Conservation (phyloP, 2,329 filamentous ascomycete species). For the Rugonectria rugulosa region DNA sequence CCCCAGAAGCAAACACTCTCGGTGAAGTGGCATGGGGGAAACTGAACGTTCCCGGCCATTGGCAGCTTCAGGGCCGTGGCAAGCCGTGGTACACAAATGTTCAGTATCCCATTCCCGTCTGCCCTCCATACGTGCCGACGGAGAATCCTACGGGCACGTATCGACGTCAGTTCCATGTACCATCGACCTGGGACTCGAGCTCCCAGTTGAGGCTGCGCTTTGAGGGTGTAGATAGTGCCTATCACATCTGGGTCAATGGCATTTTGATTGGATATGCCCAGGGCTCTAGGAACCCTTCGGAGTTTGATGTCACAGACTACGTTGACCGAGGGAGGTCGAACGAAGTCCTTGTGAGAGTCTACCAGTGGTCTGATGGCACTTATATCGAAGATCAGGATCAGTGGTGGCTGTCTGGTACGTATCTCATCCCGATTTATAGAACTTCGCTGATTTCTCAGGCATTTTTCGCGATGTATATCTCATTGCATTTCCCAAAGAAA, state of each 20-base stretch:
- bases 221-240: conserved; percentile 76
- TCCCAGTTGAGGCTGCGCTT: conserved; percentile 71
- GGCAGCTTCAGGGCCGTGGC: conserved; percentile 75
- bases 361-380: conserved; percentile 73
- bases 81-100: conserved; percentile 74
- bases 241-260: conserved; percentile 74
- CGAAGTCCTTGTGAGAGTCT: conserved; percentile 69
- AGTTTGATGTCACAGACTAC: conserved; percentile 71
- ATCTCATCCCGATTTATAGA: conserved; percentile 56
- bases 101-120: conserved; percentile 70
- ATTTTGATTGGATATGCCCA: conserved; percentile 71
- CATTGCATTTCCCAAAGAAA: conserved; percentile 59
- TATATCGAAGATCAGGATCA: conserved; percentile 77
- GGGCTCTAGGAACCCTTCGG: conserved; percentile 71
- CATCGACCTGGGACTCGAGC: conserved; percentile 51
- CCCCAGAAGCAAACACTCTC: conserved; percentile 52
- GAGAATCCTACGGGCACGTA: conserved; percentile 73
- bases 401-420: conserved; percentile 71
- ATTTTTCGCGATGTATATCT: conserved; percentile 74
- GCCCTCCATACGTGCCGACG: conserved; percentile 67
- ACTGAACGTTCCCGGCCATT: conserved; percentile 69
- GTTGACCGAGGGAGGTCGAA: conserved; percentile 52
- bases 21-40: conserved; percentile 60
- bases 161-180: conserved; percentile 61
- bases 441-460: conserved; percentile 44